These are phyloP conservation scores for Pisolithus microcarpus DNA, from an alignment of 768 basidiomycete species.

Conservation along the genomic window DNA sequence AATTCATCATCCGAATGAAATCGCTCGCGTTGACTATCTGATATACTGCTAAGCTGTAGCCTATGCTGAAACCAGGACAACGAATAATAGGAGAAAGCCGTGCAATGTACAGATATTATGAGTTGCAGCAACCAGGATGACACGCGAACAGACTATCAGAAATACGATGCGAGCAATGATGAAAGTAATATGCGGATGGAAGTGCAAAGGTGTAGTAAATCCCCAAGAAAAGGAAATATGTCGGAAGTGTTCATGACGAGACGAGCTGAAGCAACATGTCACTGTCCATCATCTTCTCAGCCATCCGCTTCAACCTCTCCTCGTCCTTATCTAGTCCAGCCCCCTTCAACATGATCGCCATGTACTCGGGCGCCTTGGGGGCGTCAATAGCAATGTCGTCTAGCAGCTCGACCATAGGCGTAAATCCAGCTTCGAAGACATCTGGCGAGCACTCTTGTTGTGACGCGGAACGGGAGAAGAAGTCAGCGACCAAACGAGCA, in stretches of 20 bases:
- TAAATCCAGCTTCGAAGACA: slow-evolving; percentile 71
- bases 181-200: not conserved
- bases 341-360: slow-evolving; percentile 69
- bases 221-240: slow-evolving; percentile 11
- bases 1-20: slow-evolving; percentile 11
- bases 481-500: slow-evolving; percentile 66
- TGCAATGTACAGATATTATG: slow-evolving; percentile 25
- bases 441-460: slow-evolving; percentile 54
- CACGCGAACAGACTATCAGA: slow-evolving; percentile 18
- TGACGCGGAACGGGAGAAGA: slow-evolving; percentile 57
- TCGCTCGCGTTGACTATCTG: slow-evolving; percentile 17
- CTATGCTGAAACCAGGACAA: slow-evolving; percentile 17
- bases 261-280: slow-evolving; percentile 55
- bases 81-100: slow-evolving; percentile 10
- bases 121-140: slow-evolving; percentile 19
- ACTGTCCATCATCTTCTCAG: slow-evolving; percentile 53
- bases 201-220: slow-evolving; percentile 4
- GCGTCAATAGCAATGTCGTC: slow-evolving; percentile 89
- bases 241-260: slow-evolving; percentile 29
- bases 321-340: slow-evolving; percentile 53
- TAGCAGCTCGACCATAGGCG: slow-evolving; percentile 61
- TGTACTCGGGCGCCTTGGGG: slow-evolving; percentile 73
- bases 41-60: slow-evolving; percentile 17
- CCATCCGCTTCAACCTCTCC: slow-evolving; percentile 48
- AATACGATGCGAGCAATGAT: slow-evolving; percentile 11